These are phyloP conservation scores for Ehretia macrophylla DNA, from an alignment of 257 asterid genomes.

Conservation along the genomic window DNA sequence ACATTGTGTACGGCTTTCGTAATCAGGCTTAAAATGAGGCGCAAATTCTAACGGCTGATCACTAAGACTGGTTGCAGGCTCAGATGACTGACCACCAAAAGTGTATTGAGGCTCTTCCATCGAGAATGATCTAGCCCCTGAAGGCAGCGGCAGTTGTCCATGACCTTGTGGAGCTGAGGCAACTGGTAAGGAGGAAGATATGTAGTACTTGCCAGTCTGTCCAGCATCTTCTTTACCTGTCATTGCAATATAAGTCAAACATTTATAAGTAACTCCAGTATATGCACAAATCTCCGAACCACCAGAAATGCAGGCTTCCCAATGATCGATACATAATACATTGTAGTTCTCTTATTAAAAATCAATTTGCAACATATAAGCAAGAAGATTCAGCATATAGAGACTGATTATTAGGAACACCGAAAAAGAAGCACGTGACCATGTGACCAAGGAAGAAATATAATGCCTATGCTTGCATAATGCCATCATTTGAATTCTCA, in stretches of 20 bases:
- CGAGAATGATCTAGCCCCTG: constrained; percentile 38
- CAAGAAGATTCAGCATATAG: too few relatives aligned
- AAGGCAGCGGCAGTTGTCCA: constrained; percentile 39
- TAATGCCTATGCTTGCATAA: too few relatives aligned
- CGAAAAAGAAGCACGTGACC: too few relatives aligned
- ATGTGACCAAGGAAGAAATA: too few relatives aligned
- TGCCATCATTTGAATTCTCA: too few relatives aligned
- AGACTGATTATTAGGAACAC: too few relatives aligned
- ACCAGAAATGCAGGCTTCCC: too few relatives aligned
- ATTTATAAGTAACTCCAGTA: too few relatives aligned
- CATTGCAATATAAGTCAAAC: constrained; percentile 12
- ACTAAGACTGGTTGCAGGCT: constrained; percentile 41
- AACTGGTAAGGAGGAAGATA: constrained; percentile 43
- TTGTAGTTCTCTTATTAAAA: too few relatives aligned
- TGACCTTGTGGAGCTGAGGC: constrained; percentile 39
- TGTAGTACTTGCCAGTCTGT: constrained; percentile 40
- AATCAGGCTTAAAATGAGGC: constrained; percentile 48
- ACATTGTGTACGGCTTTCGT: constrained; percentile 43
- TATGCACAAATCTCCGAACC: too few relatives aligned
- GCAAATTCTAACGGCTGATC: constrained; percentile 68
- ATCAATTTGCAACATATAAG: too few relatives aligned
- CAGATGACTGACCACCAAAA: constrained; percentile 36
- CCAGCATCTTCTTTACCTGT: constrained; percentile 63
- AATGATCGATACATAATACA: too few relatives aligned
- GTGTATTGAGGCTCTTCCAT: constrained; percentile 47